Conservation (phyloP, 805 yeast species). For the Kodamaea kakaduensis region DNA sequence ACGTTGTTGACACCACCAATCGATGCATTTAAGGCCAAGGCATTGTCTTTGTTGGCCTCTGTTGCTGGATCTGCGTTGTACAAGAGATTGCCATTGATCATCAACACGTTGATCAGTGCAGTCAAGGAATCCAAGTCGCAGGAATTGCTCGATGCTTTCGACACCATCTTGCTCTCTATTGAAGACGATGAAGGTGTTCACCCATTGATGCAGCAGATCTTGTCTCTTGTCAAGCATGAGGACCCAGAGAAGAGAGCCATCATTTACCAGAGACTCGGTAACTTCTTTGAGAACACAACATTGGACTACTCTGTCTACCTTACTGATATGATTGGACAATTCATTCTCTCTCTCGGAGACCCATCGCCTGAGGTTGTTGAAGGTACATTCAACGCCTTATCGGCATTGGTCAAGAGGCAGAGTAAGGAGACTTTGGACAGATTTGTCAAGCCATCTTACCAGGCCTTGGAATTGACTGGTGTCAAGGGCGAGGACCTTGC, state of each 20-base stretch:
- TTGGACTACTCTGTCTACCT: slow-evolving; percentile 72
- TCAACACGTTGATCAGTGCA: slow-evolving; percentile 68
- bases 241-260: slow-evolving; percentile 60
- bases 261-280: slow-evolving; percentile 62
- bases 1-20: slow-evolving; percentile 78
- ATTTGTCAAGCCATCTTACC: slow-evolving; percentile 76
- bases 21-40: slow-evolving; percentile 78
- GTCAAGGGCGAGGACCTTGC: slow-evolving; percentile 60
- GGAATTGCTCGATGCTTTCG: slow-evolving; percentile 55
- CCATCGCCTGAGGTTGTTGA: slow-evolving; percentile 56
- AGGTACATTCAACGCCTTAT: slow-evolving; percentile 61
- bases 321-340: slow-evolving; percentile 68
- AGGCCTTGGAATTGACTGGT: slow-evolving; percentile 65
- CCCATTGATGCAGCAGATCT: slow-evolving; percentile 76
- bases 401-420: slow-evolving; percentile 64
- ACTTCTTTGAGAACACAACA: slow-evolving; percentile 60
- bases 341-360: slow-evolving; percentile 72
- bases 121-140: slow-evolving; percentile 34
- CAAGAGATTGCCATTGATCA: slow-evolving; percentile 66
- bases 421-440: slow-evolving; percentile 73
- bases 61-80: slow-evolving; percentile 85
- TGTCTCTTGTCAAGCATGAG: slow-evolving; percentile 74
- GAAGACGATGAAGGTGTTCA: slow-evolving; percentile 77
- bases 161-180: slow-evolving; percentile 66
- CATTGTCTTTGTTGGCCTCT: slow-evolving; percentile 79